Evolutionary conservation across 345 rosid species (phyloP).

Genomic region (Barbarea vulgaris): DNA sequence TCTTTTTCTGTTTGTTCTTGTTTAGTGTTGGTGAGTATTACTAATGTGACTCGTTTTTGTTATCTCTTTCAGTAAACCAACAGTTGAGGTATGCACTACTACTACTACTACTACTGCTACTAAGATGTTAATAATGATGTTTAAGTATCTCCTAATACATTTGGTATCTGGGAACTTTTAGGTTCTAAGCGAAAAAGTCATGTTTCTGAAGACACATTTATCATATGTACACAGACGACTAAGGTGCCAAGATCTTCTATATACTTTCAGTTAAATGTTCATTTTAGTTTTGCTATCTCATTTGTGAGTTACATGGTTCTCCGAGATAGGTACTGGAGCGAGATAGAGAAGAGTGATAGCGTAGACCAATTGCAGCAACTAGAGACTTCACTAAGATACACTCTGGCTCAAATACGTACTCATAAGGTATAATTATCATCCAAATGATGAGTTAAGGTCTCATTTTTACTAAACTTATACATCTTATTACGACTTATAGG

Average conservation of each 20-base stretch:
- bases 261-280: neutral
- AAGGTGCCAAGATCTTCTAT: constrained; percentile 45
- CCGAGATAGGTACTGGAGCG: constrained; percentile 56
- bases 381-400: constrained; percentile 60
- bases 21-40: constrained; percentile 26
- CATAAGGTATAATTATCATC: constrained; percentile 52
- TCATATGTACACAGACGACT: constrained; percentile 58
- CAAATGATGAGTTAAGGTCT: constrained; percentile 4
- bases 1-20: constrained; percentile 4
- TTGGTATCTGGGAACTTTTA: constrained; percentile 31
- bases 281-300: constrained; percentile 9
- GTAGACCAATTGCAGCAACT: constrained; percentile 56
- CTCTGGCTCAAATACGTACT: constrained; percentile 49
- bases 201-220: constrained; percentile 51
- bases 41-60: constrained; percentile 27
- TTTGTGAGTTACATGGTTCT: constrained; percentile 27
- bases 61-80: constrained; percentile 55
- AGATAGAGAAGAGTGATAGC: constrained; percentile 52
- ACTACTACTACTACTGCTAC: too few relatives aligned
- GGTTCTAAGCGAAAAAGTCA: constrained; percentile 52
- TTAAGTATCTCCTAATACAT: constrained; percentile 20
- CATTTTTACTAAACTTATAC: constrained; percentile 14
- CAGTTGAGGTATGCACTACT: constrained; percentile 62
- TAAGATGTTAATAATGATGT: constrained; percentile 11
- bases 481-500: constrained; percentile 16